Evolutionary conservation across 2,329 filamentous ascomycete genomes (phyloP), one percentile per base, ranked within the genome.

Genomic region (Alternaria incomplexa): DNA sequence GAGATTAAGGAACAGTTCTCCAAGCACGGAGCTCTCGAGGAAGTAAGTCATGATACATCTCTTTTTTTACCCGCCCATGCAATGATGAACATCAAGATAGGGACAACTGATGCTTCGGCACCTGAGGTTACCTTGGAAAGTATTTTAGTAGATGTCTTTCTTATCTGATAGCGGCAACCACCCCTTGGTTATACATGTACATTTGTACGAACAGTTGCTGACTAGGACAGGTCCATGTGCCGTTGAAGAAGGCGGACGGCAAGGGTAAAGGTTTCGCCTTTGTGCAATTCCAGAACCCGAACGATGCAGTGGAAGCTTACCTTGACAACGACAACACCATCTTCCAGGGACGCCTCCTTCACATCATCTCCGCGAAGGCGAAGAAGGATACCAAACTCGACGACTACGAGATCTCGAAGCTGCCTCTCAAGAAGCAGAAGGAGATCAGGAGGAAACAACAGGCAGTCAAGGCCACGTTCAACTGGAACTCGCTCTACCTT

Each of bases 91-190:
- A 67, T 88, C 91, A 76, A 89, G 96, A 98, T 98, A 98, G 96
- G 96, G 96, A 98, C 96, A 98, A 89, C 95, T 93, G 92, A 97
- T 95, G 91, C 91, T 75, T 85, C 83, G 63, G 93, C 92, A 93
- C 85, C 85, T 98, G 94, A 96, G 94, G 92, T 89, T 85, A 93
- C 75, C 89, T 90, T 69, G 91, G 90, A 93, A 90, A 93, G 88
- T 91, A 96, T 97, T 96, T 97, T 99, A 97, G 96, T 99, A 99
- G 95, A 98, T 97, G 92, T 93, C 91, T 94, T 90, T 93, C 91
- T 85, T 85, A 87, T 89, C 93, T 96, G 91, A 94, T 83, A 83
- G 83, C 67, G 59, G 70, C 70, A 61, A 70, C 61, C 56, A n/a
- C 11, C 30, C 22, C 40, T 46, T 23, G 20, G 12, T 51, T 7